Evolutionary conservation across 75 land plant genomes (phyloP), one percentile per base, ranked within the genome.

Genomic region (Picea glauca): DNA sequence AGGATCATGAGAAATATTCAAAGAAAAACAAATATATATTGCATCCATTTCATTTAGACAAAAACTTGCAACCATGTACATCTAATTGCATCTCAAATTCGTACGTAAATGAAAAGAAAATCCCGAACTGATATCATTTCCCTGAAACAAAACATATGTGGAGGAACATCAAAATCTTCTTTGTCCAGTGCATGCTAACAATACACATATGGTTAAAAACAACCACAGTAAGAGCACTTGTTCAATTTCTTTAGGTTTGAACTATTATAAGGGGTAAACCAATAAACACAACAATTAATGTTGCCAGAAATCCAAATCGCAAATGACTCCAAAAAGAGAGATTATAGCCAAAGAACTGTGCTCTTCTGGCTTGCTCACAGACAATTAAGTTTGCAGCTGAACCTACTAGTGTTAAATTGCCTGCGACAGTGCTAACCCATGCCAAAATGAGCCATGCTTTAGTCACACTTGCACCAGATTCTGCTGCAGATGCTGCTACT

Each of bases 351-450:
- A 81, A 72, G 12, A 50, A 12, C 35, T 72, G 77, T 5, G 86
- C 78, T 7, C 84, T 72, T 61, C 88, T 83, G 21, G 96, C 98
- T 60, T 95, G 91, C 80, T 95, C 98, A 65, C 96, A 88, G 3
- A 95, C 97, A 26, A 95, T 95, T 58, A 95, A 77, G 81, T 95
- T 95, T 58, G 98, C 97, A 46, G 97, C 98, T 13, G 97, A 95
- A 4, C 98, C 98, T 46, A 95, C 73, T 31, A 95, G 62, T 30
- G 97, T 94, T 38, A 95, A 83, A 81, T 95, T 95, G 21, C 97
- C 98, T 56, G 94, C 98, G 0, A 95, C 94, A 2, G 98, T 95
- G 79, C 98, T 95, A 59, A 90, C 94, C 98, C 97, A 95, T 20
- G 97, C 97, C 62, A 95, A 75, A 15, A 92, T 86, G 13, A 95